A percentile compares a stretch with the other conserved stretches of the same genome.
Conservation (phyloP, 208 protist genomes). For the Crithidia thermophila region DNA sequence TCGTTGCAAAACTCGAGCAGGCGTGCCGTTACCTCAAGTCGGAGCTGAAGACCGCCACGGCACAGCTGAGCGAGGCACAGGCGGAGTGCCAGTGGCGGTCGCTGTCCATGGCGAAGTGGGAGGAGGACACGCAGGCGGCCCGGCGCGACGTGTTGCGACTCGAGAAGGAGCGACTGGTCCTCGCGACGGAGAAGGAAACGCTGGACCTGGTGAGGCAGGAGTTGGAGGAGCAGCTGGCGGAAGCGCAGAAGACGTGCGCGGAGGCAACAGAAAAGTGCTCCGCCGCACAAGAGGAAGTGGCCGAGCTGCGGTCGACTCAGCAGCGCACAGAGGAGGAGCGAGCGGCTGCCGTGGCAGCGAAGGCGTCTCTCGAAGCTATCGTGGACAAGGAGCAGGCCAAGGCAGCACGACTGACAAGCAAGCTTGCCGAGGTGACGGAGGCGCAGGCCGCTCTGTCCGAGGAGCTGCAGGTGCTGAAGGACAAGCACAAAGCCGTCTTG, state of each 20-base stretch:
- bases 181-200: slow-evolving; percentile 22
- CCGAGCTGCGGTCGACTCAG: slow-evolving; percentile 18
- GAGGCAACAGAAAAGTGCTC: slow-evolving; percentile 1
- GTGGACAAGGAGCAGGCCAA: slow-evolving; percentile 30
- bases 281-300: slow-evolving; percentile 9
- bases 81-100: slow-evolving; percentile 46
- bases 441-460: slow-evolving; percentile 11
- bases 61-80: slow-evolving; percentile 15
- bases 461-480: slow-evolving; percentile 10
- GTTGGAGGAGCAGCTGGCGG: slow-evolving; percentile 26
- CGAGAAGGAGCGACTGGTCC: slow-evolving; percentile 32
- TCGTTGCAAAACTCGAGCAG: slow-evolving; percentile 37
- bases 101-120: slow-evolving; percentile 32
- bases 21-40: slow-evolving; percentile 50
- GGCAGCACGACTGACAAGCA: slow-evolving; percentile 29
- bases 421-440: slow-evolving; percentile 26
- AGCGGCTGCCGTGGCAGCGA: slow-evolving; percentile 24
- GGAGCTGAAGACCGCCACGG: slow-evolving; percentile 9
- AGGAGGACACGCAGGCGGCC: slow-evolving; percentile 21
- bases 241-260: slow-evolving; percentile 2
- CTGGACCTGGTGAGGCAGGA: slow-evolving; percentile 25
- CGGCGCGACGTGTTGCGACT: slow-evolving; percentile 34
- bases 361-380: slow-evolving; percentile 24
- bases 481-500: slow-evolving; percentile 20
- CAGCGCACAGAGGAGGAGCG: slow-evolving; percentile 9